Evolutionary conservation across 768 basidiomycete species (phyloP).

Genomic region (Auricularia sp.): DNA sequence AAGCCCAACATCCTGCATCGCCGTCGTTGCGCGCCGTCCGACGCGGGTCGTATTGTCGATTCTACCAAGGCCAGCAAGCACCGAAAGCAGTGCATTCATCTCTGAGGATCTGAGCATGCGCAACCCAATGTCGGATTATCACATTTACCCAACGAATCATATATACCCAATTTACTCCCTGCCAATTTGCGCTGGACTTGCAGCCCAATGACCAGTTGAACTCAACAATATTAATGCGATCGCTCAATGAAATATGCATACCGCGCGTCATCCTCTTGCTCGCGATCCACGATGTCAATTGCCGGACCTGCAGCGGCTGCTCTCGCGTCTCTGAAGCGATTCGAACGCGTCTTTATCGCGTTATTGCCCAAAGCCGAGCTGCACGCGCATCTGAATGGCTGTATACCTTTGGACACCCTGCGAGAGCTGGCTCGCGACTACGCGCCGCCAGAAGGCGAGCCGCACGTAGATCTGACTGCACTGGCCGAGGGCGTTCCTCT

Average conservation of each 20-base stretch:
- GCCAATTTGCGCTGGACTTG: no score
- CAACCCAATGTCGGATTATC: not conserved
- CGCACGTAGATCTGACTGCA: slow-evolving; percentile 11
- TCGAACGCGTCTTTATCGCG: slow-evolving; percentile 51
- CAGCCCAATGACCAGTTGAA: no score
- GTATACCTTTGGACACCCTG: slow-evolving; percentile 58
- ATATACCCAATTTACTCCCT: not conserved
- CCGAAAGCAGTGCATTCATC: not conserved
- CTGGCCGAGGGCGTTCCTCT: slow-evolving; percentile 35
- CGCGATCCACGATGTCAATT: not conserved
- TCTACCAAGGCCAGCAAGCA: not conserved
- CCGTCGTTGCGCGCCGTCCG: not conserved
- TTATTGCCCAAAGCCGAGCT: slow-evolving; percentile 72
- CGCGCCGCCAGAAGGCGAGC: slow-evolving; percentile 2
- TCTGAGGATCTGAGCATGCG: not conserved
- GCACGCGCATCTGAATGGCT: slow-evolving; percentile 80
- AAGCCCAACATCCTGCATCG: not conserved
- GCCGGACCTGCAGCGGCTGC: slow-evolving; percentile 36
- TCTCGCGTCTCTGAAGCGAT: slow-evolving; percentile 38
- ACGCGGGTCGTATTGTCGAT: not conserved
- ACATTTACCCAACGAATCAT: not conserved
- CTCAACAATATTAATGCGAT: no score
- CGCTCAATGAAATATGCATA: no score
- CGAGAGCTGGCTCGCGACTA: slow-evolving; percentile 43
- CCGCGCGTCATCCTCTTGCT: no score